Conservation (phyloP, 2,329 filamentous ascomycete genomes). For the Fusarium buharicum region DNA sequence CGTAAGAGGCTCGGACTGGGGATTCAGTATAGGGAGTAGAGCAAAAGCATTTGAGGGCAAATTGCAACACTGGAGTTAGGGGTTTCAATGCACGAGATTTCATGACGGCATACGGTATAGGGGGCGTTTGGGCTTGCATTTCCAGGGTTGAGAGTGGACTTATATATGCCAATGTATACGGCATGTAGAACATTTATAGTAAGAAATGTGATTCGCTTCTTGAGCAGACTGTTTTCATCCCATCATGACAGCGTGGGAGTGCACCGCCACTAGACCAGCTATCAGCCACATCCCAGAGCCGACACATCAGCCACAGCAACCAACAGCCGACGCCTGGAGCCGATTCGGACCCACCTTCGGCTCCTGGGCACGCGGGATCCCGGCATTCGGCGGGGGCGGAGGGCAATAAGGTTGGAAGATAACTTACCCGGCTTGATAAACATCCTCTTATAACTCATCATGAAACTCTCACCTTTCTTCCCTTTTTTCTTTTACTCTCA, state of each 20-base stretch:
- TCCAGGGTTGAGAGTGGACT: background rate
- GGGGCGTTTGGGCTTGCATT: conserved; percentile 21
- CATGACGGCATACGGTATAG: conserved; percentile 26
- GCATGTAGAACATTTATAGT: background rate
- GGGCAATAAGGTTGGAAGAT: conserved; percentile 33
- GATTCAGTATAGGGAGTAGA: conserved; percentile 58
- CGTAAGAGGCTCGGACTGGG: conserved; percentile 60
- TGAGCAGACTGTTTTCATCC: background rate
- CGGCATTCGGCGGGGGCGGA: conserved; percentile 32
- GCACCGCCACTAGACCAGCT: conserved; percentile 22
- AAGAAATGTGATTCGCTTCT: background rate
- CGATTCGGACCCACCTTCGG: conserved; percentile 35
- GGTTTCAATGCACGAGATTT: conserved; percentile 12
- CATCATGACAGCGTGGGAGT: conserved; percentile 12
- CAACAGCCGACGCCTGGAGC: conserved; percentile 44
- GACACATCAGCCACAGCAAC: conserved; percentile 19
- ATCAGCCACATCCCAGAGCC: too few relatives aligned
- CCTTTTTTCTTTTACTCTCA: conserved; percentile 5
- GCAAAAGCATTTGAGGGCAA: background rate
- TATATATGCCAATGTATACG: conserved; percentile 4
- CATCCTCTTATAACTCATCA: conserved; percentile 15
- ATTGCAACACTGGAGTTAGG: conserved; percentile 32
- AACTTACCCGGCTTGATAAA: conserved; percentile 37
- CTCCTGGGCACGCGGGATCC: conserved; percentile 32
- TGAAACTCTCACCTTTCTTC: conserved; percentile 3